phyloP scores from a whole-genome alignment of 148 eudicot species.

The Spergularia marina region DNA sequence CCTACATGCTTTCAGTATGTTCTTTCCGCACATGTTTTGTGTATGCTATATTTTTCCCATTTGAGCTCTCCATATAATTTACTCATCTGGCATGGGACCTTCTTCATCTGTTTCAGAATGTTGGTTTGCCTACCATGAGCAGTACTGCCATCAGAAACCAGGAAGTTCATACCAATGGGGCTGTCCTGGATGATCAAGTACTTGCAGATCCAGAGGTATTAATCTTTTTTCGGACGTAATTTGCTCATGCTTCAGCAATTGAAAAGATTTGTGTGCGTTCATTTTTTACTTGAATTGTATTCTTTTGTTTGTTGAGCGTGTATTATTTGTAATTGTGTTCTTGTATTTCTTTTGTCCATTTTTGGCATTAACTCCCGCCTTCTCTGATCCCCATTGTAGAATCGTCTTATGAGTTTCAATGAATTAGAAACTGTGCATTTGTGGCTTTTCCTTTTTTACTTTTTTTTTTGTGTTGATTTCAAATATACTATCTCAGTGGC shows the following conservation, averaged over 20 bases:
- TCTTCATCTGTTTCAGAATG: constrained; percentile 53
- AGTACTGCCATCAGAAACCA: constrained; percentile 88
- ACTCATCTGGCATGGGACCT: background rate
- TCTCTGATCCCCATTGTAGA: background rate
- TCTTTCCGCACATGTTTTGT: constrained; percentile 1
- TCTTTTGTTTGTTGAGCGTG: background rate
- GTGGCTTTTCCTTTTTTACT: background rate
- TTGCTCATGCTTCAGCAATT: background rate
- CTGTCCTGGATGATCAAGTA: constrained; percentile 78
- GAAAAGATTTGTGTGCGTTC: background rate
- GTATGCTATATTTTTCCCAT: background rate
- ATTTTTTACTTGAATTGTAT: background rate
- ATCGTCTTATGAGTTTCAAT: background rate
- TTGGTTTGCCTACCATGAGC: constrained; percentile 78
- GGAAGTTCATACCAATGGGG: constrained; percentile 92
- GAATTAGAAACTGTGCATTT: background rate
- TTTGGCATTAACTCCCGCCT: background rate
- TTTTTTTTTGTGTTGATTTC: background rate
- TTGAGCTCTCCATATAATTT: background rate
- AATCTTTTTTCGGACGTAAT: background rate
- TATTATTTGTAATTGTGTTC: too few species aligned
- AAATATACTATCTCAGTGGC: background rate
- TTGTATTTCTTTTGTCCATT: too few species aligned
- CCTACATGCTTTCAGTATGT: constrained; percentile 78
- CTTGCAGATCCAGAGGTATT: constrained; percentile 84